Evolutionary conservation across 768 basidiomycete genomes (phyloP).

Genomic region (Leucogyrophana mollusca): DNA sequence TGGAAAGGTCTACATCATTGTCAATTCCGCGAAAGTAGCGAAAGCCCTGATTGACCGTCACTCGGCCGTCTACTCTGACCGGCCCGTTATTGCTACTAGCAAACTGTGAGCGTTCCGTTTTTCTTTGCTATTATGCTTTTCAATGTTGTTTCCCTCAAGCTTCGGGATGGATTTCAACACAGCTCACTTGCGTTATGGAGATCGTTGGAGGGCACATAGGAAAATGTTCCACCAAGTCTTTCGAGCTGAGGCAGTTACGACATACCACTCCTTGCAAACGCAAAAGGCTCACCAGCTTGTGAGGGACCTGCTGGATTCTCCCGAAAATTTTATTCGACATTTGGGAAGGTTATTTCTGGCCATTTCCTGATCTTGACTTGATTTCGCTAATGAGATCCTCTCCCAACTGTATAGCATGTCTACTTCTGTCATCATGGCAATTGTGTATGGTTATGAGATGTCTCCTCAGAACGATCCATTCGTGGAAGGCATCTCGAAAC

Average conservation of each 20-base stretch:
- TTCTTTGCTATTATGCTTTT: background rate
- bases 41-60: slow-evolving; percentile 18
- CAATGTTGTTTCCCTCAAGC: background rate
- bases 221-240: slow-evolving; percentile 18
- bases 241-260: slow-evolving; percentile 6
- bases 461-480: slow-evolving; percentile 31
- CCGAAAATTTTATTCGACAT: slow-evolving; percentile 7
- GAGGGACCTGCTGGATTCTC: slow-evolving; percentile 9
- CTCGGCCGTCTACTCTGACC: slow-evolving; percentile 17
- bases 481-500: slow-evolving; percentile 22
- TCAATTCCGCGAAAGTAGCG: too few species aligned
- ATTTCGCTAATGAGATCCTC: too few species aligned
- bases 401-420: slow-evolving; percentile 27
- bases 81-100: slow-evolving; percentile 14
- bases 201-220: slow-evolving; percentile 15
- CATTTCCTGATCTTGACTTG: too few species aligned
- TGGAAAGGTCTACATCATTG: slow-evolving; percentile 12
- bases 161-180: slow-evolving; percentile 17
- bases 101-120: slow-evolving; percentile 7
- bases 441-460: slow-evolving; percentile 36
- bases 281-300: slow-evolving; percentile 8
- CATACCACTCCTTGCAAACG: slow-evolving; percentile 15
- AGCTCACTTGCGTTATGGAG: slow-evolving; percentile 13
- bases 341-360: too few species aligned
- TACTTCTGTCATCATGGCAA: slow-evolving; percentile 29